Base-by-base conservation (phyloP, 148 eudicot genomes). In the Talinum fruticosum region DNA sequence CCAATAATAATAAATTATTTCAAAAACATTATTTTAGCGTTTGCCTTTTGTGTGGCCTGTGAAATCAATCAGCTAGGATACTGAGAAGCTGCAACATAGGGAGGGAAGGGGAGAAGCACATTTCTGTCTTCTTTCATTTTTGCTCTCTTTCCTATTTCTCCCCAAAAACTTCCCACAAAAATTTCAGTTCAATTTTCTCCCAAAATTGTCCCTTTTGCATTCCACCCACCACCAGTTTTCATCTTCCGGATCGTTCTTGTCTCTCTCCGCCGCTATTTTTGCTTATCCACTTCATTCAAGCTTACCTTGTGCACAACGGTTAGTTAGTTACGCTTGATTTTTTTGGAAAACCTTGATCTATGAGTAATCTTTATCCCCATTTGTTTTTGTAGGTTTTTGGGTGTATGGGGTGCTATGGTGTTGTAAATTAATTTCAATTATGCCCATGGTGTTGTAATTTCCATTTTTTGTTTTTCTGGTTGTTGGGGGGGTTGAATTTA, bases 141-240 rank as follows among this genome's bases (percentile, higher is more conserved):
- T 36, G 74, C 54, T 66, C 10, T 37, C 54, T 45, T 45, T 76
- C 72, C 75, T 34, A 35, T 45, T 76, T 70, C 64, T 3, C 69
- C 69, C 72, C 51, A 6, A 64, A 47, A 72, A 0, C 1, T n/a
- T 24, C 26, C 26, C 69, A 3, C 8, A 77, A 15, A 26, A 30
- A 45, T 33, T 26, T 21, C 28, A 59, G 41, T 28, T 75, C 59
- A 4, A 35, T 57, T 38, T 51, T 35, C 18, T 19, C 59, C 5
- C 18, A 57, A 62, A 21, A 19, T 26, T 64, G 51, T 34, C 78
- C 69, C 29, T 71, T 71, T 71, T 72, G 12, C 26, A 38, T 21
- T 61, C n/a, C 23, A 62, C 72, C 72, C 76, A 76, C 80, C 80
- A 77, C 74, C 35, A 53, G 30, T 66, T 81, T 66, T 72, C 54